Percentiles rank a stretch among this genome's conserved stretches.
Evolutionary conservation across 345 rosid genomes (phyloP).

Genomic region (Diplotaxis tenuifolia): DNA sequence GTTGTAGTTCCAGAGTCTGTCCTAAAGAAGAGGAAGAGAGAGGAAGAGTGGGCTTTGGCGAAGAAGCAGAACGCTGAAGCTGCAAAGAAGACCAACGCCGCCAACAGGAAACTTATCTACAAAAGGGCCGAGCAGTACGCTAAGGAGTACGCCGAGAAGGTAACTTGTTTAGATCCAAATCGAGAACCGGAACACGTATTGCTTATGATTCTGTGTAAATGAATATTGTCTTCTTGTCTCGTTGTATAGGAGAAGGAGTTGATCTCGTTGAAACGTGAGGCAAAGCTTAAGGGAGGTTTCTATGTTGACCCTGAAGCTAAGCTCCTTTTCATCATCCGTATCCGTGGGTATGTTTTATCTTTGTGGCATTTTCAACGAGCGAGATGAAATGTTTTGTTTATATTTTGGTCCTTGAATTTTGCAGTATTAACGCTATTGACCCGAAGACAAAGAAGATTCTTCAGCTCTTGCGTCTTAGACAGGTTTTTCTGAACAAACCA

Average conservation of each 20-base stretch:
- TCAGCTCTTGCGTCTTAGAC: slow-evolving; percentile 89
- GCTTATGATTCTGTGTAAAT: background rate
- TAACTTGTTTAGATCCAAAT: slow-evolving; percentile 9
- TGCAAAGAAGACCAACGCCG: slow-evolving; percentile 52
- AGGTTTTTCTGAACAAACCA: slow-evolving; percentile 42
- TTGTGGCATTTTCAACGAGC: background rate
- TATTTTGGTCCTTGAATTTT: background rate
- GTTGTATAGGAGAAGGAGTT: slow-evolving; percentile 53
- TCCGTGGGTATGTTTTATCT: slow-evolving; percentile 57
- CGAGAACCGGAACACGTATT: background rate
- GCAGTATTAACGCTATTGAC: slow-evolving; percentile 85
- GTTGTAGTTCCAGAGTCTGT: slow-evolving; percentile 70
- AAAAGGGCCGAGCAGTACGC: slow-evolving; percentile 58
- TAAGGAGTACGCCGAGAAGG: slow-evolving; percentile 59
- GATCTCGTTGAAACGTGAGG: slow-evolving; percentile 72
- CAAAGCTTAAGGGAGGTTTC: slow-evolving; percentile 81
- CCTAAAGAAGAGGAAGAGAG: slow-evolving; percentile 80
- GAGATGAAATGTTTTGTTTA: background rate
- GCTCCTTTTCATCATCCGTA: slow-evolving; percentile 73
- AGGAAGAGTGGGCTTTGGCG: slow-evolving; percentile 56
- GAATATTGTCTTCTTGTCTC: background rate
- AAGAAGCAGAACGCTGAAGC: slow-evolving; percentile 48
- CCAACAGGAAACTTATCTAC: slow-evolving; percentile 57
- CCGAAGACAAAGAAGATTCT: slow-evolving; percentile 82
- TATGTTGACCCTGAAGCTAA: slow-evolving; percentile 92